Conservation (phyloP, 2,329 filamentous ascomycete genomes). For the Scleromitrula shiraiana region DNA sequence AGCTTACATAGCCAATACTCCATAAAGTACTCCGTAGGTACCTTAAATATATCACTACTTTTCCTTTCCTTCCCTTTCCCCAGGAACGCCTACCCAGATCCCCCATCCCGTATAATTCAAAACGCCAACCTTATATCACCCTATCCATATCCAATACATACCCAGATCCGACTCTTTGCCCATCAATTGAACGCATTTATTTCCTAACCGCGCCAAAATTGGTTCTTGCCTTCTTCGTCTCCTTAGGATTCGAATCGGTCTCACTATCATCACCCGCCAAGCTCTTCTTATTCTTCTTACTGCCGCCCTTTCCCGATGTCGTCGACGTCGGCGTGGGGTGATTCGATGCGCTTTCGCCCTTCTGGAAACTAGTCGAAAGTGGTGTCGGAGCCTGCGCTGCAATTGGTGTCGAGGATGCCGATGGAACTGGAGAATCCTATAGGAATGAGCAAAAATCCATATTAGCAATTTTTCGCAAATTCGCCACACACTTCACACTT, state of each 20-base stretch:
- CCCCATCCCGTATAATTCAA: neutral
- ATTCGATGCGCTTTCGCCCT: slow-evolving; percentile 37
- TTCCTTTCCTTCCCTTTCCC: neutral
- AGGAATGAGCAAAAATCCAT: too few species aligned
- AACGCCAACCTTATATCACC: neutral
- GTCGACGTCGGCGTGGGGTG: slow-evolving; percentile 49
- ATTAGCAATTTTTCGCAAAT: too few species aligned
- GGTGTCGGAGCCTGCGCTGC: slow-evolving; percentile 46
- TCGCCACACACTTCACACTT: neutral
- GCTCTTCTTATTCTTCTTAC: slow-evolving; percentile 46
- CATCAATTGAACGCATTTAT: slow-evolving; percentile 8
- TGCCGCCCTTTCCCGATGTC: slow-evolving; percentile 33
- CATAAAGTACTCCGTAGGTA: slow-evolving; percentile 1
- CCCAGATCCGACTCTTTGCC: too few species aligned
- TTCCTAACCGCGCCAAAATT: slow-evolving; percentile 27
- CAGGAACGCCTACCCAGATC: neutral
- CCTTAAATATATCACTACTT: neutral
- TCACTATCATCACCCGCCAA: slow-evolving; percentile 48
- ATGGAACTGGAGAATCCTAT: slow-evolving; percentile 27
- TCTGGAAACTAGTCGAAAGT: slow-evolving; percentile 45
- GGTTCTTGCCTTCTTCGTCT: slow-evolving; percentile 30
- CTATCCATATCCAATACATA: neutral
- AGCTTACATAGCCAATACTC: too few species aligned
- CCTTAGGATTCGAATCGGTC: slow-evolving; percentile 45
- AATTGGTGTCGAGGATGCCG: slow-evolving; percentile 25